These are phyloP conservation scores for Eudorina sp. DNA, from an alignment of 139 green algal genomes.

Conservation along the genomic window DNA sequence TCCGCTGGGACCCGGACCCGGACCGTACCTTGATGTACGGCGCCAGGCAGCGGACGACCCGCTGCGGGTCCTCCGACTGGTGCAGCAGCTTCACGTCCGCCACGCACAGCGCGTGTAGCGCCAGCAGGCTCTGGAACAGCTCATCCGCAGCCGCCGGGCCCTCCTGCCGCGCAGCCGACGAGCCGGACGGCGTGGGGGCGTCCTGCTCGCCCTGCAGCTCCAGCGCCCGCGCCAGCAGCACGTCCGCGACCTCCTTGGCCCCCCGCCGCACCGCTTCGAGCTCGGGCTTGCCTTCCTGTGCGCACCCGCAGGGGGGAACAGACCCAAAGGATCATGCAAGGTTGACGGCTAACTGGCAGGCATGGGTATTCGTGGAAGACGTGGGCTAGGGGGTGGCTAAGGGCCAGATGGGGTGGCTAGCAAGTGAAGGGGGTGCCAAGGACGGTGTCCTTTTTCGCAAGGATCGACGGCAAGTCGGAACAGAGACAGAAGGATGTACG, in stretches of 20 bases:
- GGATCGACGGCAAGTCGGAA: too few relatives aligned
- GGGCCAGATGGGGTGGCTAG: too few relatives aligned
- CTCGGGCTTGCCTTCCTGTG: conserved; percentile 42
- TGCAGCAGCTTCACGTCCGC: conserved; percentile 70
- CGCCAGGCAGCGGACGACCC: conserved; percentile 73
- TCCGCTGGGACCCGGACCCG: too few relatives aligned
- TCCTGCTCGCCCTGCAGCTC: conserved; percentile 56
- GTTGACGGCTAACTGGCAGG: too few relatives aligned
- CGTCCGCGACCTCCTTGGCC: conserved; percentile 61
- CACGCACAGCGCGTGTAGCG: conserved; percentile 82
- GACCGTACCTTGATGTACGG: conserved; percentile 78
- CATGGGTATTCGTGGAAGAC: too few relatives aligned
- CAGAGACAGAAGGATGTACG: too few relatives aligned
- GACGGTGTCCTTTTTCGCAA: too few relatives aligned
- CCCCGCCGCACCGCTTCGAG: conserved; percentile 27
- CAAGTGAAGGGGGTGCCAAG: too few relatives aligned
- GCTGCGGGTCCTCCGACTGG: conserved; percentile 65
- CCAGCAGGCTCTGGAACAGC: conserved; percentile 68
- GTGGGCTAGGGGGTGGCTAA: too few relatives aligned
- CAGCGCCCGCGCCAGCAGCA: conserved; percentile 73
- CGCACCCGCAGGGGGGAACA: too few relatives aligned
- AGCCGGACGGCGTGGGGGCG: background rate
- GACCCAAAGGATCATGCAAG: too few relatives aligned
- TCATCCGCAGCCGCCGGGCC: background rate
- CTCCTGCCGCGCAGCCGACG: background rate